Conservation (phyloP, 208 protist species). For the Wallacemonas rigidus region DNA sequence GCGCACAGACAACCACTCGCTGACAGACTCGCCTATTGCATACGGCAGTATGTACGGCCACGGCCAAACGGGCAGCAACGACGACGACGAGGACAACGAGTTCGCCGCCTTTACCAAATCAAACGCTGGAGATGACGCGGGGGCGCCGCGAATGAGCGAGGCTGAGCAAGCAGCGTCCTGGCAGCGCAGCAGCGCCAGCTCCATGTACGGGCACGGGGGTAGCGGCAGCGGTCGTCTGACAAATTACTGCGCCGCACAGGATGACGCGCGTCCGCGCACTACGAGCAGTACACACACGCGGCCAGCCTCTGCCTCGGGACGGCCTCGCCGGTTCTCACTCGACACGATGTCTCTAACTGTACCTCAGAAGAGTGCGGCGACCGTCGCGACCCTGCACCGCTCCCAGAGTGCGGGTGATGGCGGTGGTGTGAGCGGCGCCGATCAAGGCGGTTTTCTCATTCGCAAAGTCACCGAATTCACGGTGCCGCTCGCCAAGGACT, state of each 20-base stretch:
- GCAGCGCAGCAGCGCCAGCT: conserved; percentile 12
- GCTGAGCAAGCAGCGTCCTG: neutral
- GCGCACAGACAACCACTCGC: neutral
- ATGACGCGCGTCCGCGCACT: neutral
- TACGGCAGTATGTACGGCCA: conserved; percentile 15
- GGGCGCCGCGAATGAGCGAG: neutral
- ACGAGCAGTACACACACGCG: neutral
- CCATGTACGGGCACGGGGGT: conserved; percentile 17
- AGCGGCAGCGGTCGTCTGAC: conserved; percentile 6
- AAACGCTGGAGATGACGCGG: neutral
- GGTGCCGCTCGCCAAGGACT: conserved; percentile 12
- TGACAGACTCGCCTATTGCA: neutral
- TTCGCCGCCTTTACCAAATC: neutral
- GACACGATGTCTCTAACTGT: conserved; percentile 11
- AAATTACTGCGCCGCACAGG: neutral
- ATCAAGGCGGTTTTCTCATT: neutral
- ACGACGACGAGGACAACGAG: conserved; percentile 16
- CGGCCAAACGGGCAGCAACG: neutral
- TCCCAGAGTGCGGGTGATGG: neutral
- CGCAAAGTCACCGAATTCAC: conserved; percentile 17
- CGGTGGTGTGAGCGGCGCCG: neutral
- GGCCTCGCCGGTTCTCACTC: conserved; percentile 9
- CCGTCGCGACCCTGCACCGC: conserved; percentile 20
- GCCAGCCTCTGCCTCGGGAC: neutral
- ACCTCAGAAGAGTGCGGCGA: conserved; percentile 19